phyloP scores from a whole-genome alignment of 371 early-diverging fungal species.

The Lichtheimia ramosa region DNA sequence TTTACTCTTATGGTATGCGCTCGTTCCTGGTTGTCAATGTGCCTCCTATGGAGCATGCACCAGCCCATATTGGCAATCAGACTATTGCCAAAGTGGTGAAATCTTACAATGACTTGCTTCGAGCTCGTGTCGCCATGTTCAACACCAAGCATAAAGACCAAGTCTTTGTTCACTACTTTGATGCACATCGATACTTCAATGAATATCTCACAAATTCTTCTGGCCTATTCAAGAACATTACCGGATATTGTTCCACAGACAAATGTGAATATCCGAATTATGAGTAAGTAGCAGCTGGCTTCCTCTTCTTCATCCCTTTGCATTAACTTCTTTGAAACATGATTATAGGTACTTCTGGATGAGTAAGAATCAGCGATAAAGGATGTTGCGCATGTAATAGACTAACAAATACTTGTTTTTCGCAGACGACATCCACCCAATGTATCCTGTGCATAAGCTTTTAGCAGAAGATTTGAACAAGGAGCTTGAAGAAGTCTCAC shows the following conservation, averaged over 20 bases:
- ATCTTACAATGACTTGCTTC: constrained; percentile 3
- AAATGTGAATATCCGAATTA: constrained; percentile 1
- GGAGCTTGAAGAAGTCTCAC: not conserved
- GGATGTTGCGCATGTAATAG: not conserved
- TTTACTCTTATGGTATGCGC: constrained; percentile 8
- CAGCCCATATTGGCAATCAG: not conserved
- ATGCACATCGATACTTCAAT: constrained; percentile 14
- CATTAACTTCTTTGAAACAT: not conserved
- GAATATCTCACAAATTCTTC: not conserved
- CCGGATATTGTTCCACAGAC: not conserved
- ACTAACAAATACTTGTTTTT: not conserved
- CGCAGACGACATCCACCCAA: constrained; percentile 10
- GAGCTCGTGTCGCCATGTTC: not conserved
- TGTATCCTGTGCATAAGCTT: constrained; percentile 13
- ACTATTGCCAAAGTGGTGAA: not conserved
- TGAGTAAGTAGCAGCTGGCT: constrained; percentile 6
- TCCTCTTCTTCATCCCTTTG: not conserved
- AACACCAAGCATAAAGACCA: not conserved
- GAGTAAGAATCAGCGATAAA: constrained; percentile 1
- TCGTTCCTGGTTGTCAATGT: constrained; percentile 13
- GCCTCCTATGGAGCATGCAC: constrained; percentile 17
- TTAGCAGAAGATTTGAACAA: constrained; percentile 5
- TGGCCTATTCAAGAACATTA: constrained; percentile 6
- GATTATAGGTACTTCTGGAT: constrained; percentile 15
- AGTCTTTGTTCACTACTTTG: constrained; percentile 3